Evolutionary conservation across 2,329 filamentous ascomycete species (phyloP).

Genomic region (Sclerotinia subarctica): DNA sequence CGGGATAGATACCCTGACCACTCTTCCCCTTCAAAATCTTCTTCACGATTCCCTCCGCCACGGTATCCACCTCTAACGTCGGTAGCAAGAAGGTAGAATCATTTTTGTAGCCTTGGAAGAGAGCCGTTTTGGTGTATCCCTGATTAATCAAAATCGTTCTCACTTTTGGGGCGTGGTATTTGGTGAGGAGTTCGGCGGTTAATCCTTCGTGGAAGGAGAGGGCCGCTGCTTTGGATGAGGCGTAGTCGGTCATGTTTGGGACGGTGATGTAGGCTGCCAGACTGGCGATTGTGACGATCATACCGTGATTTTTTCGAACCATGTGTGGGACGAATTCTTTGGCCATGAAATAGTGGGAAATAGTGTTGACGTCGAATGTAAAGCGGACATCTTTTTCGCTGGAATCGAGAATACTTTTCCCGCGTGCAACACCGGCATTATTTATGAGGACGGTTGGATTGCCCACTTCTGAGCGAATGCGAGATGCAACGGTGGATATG

Average conservation of each 20-base stretch:
- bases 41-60: slow-evolving; percentile 60
- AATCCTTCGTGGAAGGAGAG: slow-evolving; percentile 67
- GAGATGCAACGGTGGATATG: slow-evolving; percentile 50
- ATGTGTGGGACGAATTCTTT: slow-evolving; percentile 67
- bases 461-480: slow-evolving; percentile 56
- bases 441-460: slow-evolving; percentile 69
- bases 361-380: slow-evolving; percentile 68
- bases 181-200: slow-evolving; percentile 53
- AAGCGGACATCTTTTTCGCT: slow-evolving; percentile 58
- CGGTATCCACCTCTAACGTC: slow-evolving; percentile 56
- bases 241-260: slow-evolving; percentile 66
- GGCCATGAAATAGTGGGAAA: slow-evolving; percentile 64
- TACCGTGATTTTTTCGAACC: slow-evolving; percentile 63
- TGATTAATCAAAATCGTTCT: slow-evolving; percentile 65
- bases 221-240: slow-evolving; percentile 62
- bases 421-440: slow-evolving; percentile 64
- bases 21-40: slow-evolving; percentile 57
- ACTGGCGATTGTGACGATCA: slow-evolving; percentile 67
- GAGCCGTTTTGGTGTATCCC: slow-evolving; percentile 58
- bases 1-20: slow-evolving; percentile 55
- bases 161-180: slow-evolving; percentile 61
- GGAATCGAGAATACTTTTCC: slow-evolving; percentile 58
- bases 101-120: slow-evolving; percentile 56
- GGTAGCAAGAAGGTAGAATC: slow-evolving; percentile 51
- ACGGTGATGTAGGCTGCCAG: slow-evolving; percentile 59